phyloP scores from a whole-genome alignment of 805 yeast genomes.

The Sugiyamaella smithiae region DNA sequence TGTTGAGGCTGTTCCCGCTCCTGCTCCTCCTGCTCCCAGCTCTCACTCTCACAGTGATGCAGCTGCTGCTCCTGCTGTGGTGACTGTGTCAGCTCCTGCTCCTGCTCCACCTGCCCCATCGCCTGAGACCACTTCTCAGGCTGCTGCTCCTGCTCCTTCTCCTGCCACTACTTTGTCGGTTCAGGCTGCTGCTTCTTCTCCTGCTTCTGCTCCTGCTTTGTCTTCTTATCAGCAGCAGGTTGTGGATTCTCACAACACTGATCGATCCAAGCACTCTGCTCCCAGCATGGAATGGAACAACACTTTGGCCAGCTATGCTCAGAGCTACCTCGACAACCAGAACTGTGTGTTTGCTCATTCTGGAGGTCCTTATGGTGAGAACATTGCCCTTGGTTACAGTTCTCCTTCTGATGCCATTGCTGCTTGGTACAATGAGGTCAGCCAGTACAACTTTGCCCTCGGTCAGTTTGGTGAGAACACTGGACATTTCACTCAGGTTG shows the following conservation, averaged over 20 bases:
- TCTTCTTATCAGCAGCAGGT: conserved; percentile 17
- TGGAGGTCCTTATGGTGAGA: conserved; percentile 69
- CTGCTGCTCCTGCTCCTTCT: conserved; percentile 17
- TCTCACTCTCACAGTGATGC: conserved; percentile 11
- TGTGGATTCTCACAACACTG: conserved; percentile 28
- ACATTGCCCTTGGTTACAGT: conserved; percentile 71
- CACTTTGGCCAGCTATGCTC: conserved; percentile 52
- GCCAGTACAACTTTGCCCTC: conserved; percentile 48
- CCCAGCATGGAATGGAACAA: conserved; percentile 53
- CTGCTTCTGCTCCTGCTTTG: conserved; percentile 8
- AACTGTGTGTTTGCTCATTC: conserved; percentile 63
- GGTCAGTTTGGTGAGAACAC: conserved; percentile 43
- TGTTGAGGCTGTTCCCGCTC: conserved; percentile 14
- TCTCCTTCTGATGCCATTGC: conserved; percentile 44
- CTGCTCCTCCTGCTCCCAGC: conserved; percentile 11
- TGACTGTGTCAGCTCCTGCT: not conserved
- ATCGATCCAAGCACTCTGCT: conserved; percentile 29
- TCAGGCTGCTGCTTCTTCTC: conserved; percentile 12
- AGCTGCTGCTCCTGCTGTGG: conserved; percentile 13
- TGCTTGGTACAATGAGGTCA: conserved; percentile 75
- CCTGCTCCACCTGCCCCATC: conserved; percentile 14
- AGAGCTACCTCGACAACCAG: conserved; percentile 45
- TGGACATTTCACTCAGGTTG: conserved; percentile 80
- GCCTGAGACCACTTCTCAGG: conserved; percentile 7
- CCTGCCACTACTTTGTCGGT: conserved; percentile 8